phyloP scores from a whole-genome alignment of 805 yeast species.

The Zygoascus tannicola region DNA sequence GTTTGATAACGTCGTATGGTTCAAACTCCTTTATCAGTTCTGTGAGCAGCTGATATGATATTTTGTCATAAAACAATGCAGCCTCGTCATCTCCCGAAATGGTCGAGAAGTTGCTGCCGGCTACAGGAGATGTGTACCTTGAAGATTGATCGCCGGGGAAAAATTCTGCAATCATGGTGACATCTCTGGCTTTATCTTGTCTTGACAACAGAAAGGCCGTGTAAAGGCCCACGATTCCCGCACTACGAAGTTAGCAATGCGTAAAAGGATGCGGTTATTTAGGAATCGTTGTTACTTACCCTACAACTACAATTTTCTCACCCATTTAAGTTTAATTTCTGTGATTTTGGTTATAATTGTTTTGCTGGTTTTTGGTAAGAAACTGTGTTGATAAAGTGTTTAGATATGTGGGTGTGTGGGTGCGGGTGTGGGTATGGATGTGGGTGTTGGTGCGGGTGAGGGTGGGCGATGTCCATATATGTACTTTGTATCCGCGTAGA shows the following conservation, averaged over 20 bases:
- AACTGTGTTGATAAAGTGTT: too few species aligned
- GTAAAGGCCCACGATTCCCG: slow-evolving; percentile 62
- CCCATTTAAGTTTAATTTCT: too few species aligned
- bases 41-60: slow-evolving; percentile 43
- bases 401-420: too few species aligned
- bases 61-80: slow-evolving; percentile 44
- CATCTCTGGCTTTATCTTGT: slow-evolving; percentile 31
- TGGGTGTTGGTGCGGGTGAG: too few species aligned
- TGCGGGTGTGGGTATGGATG: too few species aligned
- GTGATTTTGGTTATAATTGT: too few species aligned
- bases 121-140: slow-evolving; percentile 74
- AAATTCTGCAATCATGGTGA: slow-evolving; percentile 54
- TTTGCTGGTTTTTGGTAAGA: too few species aligned
- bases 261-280: background rate
- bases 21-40: slow-evolving; percentile 41
- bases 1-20: slow-evolving; percentile 46
- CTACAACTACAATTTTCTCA: slow-evolving; percentile 16
- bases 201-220: slow-evolving; percentile 44
- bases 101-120: slow-evolving; percentile 55
- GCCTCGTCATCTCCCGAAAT: slow-evolving; percentile 50
- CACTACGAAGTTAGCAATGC: slow-evolving; percentile 27
- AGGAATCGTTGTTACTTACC: slow-evolving; percentile 10
- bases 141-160: slow-evolving; percentile 73
- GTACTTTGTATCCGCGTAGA: too few species aligned
- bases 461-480: too few species aligned